Percentiles rank a stretch among this genome's conserved stretches.
These are phyloP conservation scores for Phalaenopsis aphrodite DNA, from an alignment of 106 monocot genomes.

Conservation along the genomic window DNA sequence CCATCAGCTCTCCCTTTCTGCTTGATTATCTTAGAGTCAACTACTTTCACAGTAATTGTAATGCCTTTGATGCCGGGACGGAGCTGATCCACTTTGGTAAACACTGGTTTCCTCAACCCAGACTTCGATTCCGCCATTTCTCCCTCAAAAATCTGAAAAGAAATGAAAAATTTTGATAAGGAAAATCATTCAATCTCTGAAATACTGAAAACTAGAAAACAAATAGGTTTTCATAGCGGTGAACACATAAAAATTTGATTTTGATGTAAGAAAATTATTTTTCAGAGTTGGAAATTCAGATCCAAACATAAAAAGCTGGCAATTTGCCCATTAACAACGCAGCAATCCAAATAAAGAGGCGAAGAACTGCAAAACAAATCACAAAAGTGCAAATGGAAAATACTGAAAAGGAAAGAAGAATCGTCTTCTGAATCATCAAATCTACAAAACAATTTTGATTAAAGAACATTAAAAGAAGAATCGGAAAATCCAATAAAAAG, in stretches of 20 bases:
- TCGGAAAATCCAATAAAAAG: too few relatives aligned
- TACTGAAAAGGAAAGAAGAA: too few relatives aligned
- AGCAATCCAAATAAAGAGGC: background rate
- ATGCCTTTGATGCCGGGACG: conserved; percentile 28
- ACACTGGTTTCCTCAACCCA: conserved; percentile 27
- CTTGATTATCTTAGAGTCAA: conserved; percentile 26
- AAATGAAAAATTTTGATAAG: background rate
- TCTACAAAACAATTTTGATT: too few relatives aligned
- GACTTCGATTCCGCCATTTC: conserved; percentile 27
- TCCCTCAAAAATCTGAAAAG: background rate
- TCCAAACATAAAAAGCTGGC: background rate
- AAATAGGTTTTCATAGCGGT: background rate
- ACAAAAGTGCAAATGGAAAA: too few relatives aligned
- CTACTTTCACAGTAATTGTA: conserved; percentile 31
- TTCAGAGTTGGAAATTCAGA: background rate
- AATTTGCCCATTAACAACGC: background rate
- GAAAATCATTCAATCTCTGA: background rate
- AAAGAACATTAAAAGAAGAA: too few relatives aligned
- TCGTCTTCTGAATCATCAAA: too few relatives aligned
- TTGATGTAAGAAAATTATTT: background rate
- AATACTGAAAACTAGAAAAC: background rate
- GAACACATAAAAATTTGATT: background rate
- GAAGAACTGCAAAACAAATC: background rate
- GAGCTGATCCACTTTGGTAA: conserved; percentile 34
- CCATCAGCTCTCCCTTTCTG: conserved; percentile 26